Base-by-base conservation (phyloP, 108 stramenopile genomes). In the Pseudonitzschia multistriata region DNA sequence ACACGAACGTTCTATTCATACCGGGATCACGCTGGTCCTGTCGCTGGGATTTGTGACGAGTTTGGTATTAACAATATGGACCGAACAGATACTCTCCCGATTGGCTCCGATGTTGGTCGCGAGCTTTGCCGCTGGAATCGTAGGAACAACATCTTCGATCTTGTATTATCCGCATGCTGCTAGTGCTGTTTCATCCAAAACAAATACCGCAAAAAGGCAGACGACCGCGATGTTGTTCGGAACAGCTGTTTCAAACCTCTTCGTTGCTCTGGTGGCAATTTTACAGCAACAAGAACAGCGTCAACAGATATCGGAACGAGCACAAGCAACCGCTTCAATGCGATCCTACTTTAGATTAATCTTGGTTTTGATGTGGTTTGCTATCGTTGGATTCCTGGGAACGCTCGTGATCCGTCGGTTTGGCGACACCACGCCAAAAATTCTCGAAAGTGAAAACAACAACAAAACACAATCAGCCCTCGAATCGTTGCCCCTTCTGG, bases 101-200 rank as follows among this genome's bases (percentile, higher is more conserved):
- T 36, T 35, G 35, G 19, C 5, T 21, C 31, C 59, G 30, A 11
- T 60, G 34, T 31, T 60, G 59, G 35, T 33, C 59, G 30, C 35
- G 31, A 33, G 5, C 35, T 2, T 33, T 36, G 31, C 35, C 35
- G 35, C 31, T 5, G 59, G 59, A 60, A 33, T 60, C n/a, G 59
- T 60, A 36, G 59, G 59, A 21, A 60, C 59, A 21, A 60, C 19
- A 0, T 33, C 59, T 5, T 35, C 31, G n/a, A 36, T 60, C 1
- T 36, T 60, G 59, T 60, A 60, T 60, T 60, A 60, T 60, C 59
- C 59, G 19, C 30, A 60, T 36, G 59, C 59, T 34, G 59, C 59
- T 21, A 35, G 14, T 7, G 13, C 7, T 19, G 30, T 11, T 33
- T 1, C 27, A 35, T 29, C 27, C 3, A 14, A 19, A 36, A 8